Evolutionary conservation across 1,284 basidiomycete genomes (phyloP).

Genomic region (Cutaneotrichosporon mucoides): DNA sequence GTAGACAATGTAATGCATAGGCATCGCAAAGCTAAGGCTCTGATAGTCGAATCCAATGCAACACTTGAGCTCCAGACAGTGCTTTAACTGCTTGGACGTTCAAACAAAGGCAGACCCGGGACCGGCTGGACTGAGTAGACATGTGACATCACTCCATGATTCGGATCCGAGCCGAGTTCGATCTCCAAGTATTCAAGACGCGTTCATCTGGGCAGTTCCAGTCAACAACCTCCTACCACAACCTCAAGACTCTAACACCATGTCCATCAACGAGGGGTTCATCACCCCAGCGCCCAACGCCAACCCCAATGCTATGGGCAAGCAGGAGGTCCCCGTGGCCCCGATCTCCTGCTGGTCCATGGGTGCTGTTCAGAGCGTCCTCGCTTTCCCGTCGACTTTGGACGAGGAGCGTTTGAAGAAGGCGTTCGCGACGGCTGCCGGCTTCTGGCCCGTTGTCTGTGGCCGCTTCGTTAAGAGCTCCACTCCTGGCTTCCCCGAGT

Average conservation of each 20-base stretch:
- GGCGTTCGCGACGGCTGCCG: constrained; percentile 19
- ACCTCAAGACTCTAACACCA: not conserved
- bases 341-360: constrained; percentile 25
- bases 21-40: too few species aligned
- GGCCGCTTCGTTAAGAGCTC: constrained; percentile 22
- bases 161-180: too few species aligned
- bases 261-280: constrained; percentile 12
- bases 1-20: too few species aligned
- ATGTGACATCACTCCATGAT: too few species aligned
- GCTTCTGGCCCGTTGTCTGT: constrained; percentile 23
- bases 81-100: too few species aligned
- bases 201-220: too few species aligned
- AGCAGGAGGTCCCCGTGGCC: constrained; percentile 19
- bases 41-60: too few species aligned
- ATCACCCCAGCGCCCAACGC: constrained; percentile 18
- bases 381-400: constrained; percentile 23
- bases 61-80: too few species aligned
- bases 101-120: too few species aligned
- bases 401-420: constrained; percentile 19
- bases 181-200: too few species aligned
- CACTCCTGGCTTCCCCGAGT: constrained; percentile 11
- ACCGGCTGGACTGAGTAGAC: too few species aligned
- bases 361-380: constrained; percentile 20
- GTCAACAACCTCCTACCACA: not conserved
- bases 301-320: constrained; percentile 14